Conservation (phyloP, 306 rosid genomes). For the Comarum palustre region DNA sequence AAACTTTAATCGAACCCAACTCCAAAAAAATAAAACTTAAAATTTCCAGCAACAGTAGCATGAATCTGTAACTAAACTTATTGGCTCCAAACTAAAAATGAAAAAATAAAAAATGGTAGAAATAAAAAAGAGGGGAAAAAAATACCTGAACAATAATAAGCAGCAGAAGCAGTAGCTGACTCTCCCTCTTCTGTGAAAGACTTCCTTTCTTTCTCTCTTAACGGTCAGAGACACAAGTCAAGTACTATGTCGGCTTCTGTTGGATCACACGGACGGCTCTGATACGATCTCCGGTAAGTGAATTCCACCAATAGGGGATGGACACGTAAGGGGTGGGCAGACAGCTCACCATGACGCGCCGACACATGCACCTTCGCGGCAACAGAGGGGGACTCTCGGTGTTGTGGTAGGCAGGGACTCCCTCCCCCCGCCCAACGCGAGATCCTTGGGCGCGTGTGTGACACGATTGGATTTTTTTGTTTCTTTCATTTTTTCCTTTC, state of each 20-base stretch:
- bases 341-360: constrained; percentile 62
- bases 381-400: constrained; percentile 31
- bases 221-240: constrained; percentile 44
- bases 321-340: constrained; percentile 41
- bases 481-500: too few relatives aligned
- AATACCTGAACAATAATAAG: constrained; percentile 15
- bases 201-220: constrained; percentile 26
- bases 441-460: constrained; percentile 18
- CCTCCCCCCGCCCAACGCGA: not conserved
- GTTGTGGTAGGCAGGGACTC: constrained; percentile 1
- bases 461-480: not conserved
- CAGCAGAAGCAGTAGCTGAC: constrained; percentile 45
- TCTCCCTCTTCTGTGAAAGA: constrained; percentile 25
- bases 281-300: constrained; percentile 47
- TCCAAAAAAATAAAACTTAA: not conserved
- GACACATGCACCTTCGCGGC: constrained; percentile 81
- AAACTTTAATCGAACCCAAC: constrained; percentile 4
- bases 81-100: not conserved
- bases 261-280: constrained; percentile 64
- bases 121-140: not conserved
- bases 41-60: constrained; percentile 14
- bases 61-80: constrained; percentile 13
- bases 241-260: constrained; percentile 33
- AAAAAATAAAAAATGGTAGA: constrained; percentile 12
- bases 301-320: not conserved